Conservation (phyloP, 164 flowering plant species). For the Chloranthus sessilifolius region DNA sequence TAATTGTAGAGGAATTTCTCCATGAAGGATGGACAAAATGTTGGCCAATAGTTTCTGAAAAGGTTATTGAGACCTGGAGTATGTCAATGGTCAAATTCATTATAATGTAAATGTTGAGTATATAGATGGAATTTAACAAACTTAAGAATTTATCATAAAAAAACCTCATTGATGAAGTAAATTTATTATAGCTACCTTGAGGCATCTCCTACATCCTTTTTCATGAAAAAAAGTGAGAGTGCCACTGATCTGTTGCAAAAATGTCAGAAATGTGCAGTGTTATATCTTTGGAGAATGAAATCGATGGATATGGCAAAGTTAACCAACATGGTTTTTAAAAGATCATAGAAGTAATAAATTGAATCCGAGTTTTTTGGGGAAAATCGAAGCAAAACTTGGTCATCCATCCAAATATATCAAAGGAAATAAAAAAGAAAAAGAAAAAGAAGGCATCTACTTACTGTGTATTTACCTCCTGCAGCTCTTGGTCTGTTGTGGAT, state of each 20-base stretch:
- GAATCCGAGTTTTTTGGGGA: conserved; percentile 94
- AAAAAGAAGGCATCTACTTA: too few species aligned
- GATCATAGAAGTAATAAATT: conserved; percentile 85
- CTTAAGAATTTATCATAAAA: too few species aligned
- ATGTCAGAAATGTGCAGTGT: conserved; percentile 10
- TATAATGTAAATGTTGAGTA: not conserved
- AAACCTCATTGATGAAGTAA: too few species aligned
- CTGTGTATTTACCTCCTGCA: too few species aligned
- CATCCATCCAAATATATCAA: conserved; percentile 94
- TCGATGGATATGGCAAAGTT: too few species aligned
- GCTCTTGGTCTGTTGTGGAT: too few species aligned
- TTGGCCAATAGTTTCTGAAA: conserved; percentile 71
- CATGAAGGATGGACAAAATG: conserved; percentile 84
- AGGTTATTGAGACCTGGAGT: conserved; percentile 68
- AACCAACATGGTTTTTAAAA: too few species aligned
- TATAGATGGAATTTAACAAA: conserved; percentile 2
- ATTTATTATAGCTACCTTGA: conserved; percentile 59
- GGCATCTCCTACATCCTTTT: conserved; percentile 85
- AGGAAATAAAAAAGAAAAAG: too few species aligned
- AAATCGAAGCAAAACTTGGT: conserved; percentile 87
- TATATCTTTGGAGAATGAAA: too few species aligned
- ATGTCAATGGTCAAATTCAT: conserved; percentile 7
- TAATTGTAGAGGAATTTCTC: conserved; percentile 72
- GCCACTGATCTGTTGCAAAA: conserved; percentile 78
- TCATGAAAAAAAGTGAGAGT: conserved; percentile 94